Base-by-base conservation (phyloP, 768 basidiomycete genomes). In the Hericium erinaceus region DNA sequence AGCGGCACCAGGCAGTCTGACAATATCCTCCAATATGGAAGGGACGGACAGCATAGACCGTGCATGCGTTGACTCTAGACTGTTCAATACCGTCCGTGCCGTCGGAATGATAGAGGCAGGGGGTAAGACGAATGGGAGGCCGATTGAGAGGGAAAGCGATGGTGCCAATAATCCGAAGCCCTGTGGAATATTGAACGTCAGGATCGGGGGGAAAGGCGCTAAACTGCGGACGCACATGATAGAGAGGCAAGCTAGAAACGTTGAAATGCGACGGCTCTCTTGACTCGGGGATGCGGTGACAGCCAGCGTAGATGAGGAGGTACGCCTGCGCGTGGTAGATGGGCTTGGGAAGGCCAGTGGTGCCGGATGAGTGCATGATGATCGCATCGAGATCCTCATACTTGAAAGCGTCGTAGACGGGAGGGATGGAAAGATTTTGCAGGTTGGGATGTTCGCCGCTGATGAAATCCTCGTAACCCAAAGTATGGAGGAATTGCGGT, bases 281-380 rank as follows among this genome's bases (percentile, higher is more conserved):
- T 57, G 70, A 65, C 39, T 70, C 66, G 4, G 71, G 68, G 26
- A 75, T 61, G 41, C 69, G 66, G 57, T 75, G 74, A 46, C 70
- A 70, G 0, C 71, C 64, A 4, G 71, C 70, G 48, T 67, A 74
- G 7, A 70, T 49, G 11, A 75, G 67, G 6, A 69, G 59, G 49
- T 70, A 75, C 0, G 68, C 64, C 40, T 72, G 72, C 7, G 69
- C 65, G 41, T 61, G 63, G 48, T 55, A 61, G 28, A 80, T 74
- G 1, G 77, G 71, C 63, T 80, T 80, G 1, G 78, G 78, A 39
- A 77, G 67, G n/a, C 77, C 79, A 2, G 77, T 78, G 5, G 78
- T 79, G 12, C 78, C 79, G 3, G 76, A 79, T 0, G 78, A 77
- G 58, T 80, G 79, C 54, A 80, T 60, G n/a, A 79, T 76, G 15